phyloP scores from a whole-genome alignment of 768 basidiomycete genomes.

The Termitomyces heimii region DNA sequence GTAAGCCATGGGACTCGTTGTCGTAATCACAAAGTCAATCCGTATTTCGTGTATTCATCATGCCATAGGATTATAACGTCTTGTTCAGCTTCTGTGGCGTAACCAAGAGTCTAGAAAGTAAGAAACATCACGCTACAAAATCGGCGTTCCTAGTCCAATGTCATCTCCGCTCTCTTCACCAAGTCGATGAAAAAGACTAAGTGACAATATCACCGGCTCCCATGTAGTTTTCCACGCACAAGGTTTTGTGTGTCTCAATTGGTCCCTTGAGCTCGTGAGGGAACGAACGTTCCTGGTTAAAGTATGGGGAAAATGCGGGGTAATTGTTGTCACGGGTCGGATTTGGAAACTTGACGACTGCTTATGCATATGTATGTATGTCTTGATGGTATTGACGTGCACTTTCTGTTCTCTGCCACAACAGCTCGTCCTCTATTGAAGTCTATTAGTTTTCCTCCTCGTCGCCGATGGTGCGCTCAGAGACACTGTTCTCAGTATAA shows the following conservation, averaged over 20 bases:
- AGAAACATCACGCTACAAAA: background rate
- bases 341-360: constrained; percentile 1
- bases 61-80: background rate
- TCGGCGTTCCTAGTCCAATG: background rate
- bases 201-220: background rate
- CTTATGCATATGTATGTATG: constrained; percentile 9
- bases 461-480: constrained; percentile 1
- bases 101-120: too few species aligned
- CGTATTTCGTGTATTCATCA: background rate
- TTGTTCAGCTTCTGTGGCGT: background rate
- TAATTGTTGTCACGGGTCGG: constrained; percentile 19
- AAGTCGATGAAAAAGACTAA: background rate
- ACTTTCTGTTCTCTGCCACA: background rate
- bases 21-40: background rate
- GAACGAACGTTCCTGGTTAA: background rate
- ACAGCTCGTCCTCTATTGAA: background rate
- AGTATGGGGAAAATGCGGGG: constrained; percentile 10
- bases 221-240: background rate
- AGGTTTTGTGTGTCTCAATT: background rate
- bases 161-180: background rate
- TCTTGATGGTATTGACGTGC: constrained; percentile 2
- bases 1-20: too few species aligned
- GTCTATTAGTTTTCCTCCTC: background rate
- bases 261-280: background rate
- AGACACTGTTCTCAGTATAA: background rate